These are phyloP conservation scores for Tuber calosporum DNA, from an alignment of 495 filamentous ascomycete species.

Conservation along the genomic window DNA sequence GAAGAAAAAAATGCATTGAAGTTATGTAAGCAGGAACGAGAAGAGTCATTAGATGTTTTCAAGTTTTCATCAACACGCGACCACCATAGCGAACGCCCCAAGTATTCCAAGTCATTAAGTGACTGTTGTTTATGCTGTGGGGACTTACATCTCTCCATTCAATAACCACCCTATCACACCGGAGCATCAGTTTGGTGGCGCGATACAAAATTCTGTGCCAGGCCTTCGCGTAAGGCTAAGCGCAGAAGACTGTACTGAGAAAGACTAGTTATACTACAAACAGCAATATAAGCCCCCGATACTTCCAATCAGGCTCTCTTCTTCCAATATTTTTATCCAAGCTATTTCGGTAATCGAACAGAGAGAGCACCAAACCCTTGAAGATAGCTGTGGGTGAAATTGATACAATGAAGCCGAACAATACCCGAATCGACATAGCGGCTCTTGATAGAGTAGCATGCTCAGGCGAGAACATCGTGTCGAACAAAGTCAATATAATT, in stretches of 20 bases:
- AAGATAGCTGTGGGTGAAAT: constrained; percentile 49
- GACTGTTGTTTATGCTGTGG: too few species aligned
- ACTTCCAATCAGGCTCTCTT: constrained; percentile 51
- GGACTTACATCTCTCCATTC: too few species aligned
- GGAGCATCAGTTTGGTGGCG: too few species aligned
- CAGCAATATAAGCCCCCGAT: constrained; percentile 52
- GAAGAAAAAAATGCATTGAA: too few species aligned
- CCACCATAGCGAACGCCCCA: too few species aligned
- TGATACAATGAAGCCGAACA: constrained; percentile 53
- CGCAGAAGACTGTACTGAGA: constrained; percentile 52
- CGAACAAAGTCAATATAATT: constrained; percentile 57
- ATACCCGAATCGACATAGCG: constrained; percentile 44
- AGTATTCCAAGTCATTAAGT: too few species aligned
- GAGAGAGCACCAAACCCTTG: constrained; percentile 46
- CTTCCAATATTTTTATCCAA: constrained; percentile 50
- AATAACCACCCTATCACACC: too few species aligned
- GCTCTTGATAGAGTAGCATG: constrained; percentile 20
- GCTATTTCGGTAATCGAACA: constrained; percentile 45
- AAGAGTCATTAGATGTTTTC: too few species aligned
- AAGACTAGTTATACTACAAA: constrained; percentile 57
- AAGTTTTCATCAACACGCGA: too few species aligned
- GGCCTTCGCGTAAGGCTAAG: constrained; percentile 39
- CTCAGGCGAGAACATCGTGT: constrained; percentile 49
- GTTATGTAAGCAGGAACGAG: too few species aligned
- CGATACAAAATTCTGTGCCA: too few species aligned